Evolutionary conservation across 2,329 filamentous ascomycete species (phyloP).

Genomic region (Sphaerostilbella broomeana): DNA sequence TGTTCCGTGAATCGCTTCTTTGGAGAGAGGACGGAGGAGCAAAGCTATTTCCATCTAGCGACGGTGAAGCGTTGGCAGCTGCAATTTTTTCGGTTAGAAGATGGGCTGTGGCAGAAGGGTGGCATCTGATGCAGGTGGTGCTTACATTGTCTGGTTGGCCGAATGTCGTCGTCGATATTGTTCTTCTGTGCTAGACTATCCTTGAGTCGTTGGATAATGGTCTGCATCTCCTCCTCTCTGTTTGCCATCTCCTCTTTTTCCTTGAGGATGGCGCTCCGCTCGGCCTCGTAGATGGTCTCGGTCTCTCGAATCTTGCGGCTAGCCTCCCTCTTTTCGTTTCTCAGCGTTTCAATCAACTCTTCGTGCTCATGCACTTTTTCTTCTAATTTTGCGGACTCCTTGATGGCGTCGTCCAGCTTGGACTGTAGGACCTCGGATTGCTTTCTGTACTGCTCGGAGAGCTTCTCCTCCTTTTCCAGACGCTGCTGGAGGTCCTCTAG

Average conservation of each 20-base stretch:
- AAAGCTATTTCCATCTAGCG: constrained; percentile 70
- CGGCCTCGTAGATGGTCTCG: constrained; percentile 86
- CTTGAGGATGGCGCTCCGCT: constrained; percentile 78
- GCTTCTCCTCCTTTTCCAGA: constrained; percentile 70
- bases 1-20: constrained; percentile 82
- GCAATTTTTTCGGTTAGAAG: constrained; percentile 9
- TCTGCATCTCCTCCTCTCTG: constrained; percentile 84
- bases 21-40: constrained; percentile 79
- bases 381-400: constrained; percentile 80
- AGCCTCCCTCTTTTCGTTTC: constrained; percentile 78
- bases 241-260: constrained; percentile 85
- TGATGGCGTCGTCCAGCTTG: constrained; percentile 74
- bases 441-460: constrained; percentile 73
- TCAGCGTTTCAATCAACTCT: constrained; percentile 71
- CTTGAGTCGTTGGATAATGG: constrained; percentile 85
- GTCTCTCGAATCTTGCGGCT: constrained; percentile 81
- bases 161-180: constrained; percentile 45
- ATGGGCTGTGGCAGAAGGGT: too few species aligned
- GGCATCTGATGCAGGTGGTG: constrained; percentile 8
- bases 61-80: constrained; percentile 54
- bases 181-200: constrained; percentile 77
- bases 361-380: constrained; percentile 83
- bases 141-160: constrained; percentile 54
- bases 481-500: constrained; percentile 81
- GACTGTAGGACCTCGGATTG: constrained; percentile 79